Evolutionary conservation across 2,329 filamentous ascomycete genomes (phyloP).

Genomic region (Berkeleyomyces basicola): DNA sequence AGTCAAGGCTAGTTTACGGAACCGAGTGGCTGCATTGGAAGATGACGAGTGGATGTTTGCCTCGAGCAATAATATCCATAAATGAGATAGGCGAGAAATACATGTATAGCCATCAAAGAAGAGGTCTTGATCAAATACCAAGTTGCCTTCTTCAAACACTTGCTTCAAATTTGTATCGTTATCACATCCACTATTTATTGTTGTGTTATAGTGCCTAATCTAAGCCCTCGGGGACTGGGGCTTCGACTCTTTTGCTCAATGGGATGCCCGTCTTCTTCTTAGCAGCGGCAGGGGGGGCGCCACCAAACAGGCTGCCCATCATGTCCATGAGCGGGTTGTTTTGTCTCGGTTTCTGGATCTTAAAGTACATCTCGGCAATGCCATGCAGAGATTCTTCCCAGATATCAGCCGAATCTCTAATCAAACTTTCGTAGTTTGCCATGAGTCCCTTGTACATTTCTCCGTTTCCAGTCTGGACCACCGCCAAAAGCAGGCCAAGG

Average conservation of each 20-base stretch:
- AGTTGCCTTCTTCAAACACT: neutral
- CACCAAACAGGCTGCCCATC: slow-evolving; percentile 91
- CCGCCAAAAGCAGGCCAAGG: slow-evolving; percentile 65
- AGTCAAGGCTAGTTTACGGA: slow-evolving; percentile 51
- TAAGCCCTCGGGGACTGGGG: slow-evolving; percentile 40
- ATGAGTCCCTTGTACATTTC: slow-evolving; percentile 71
- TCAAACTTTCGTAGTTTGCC: slow-evolving; percentile 61
- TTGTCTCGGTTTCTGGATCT: slow-evolving; percentile 72
- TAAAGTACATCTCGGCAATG: slow-evolving; percentile 94
- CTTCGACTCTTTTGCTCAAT: slow-evolving; percentile 28
- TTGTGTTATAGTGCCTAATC: slow-evolving; percentile 26
- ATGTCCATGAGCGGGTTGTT: slow-evolving; percentile 92
- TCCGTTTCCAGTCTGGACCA: slow-evolving; percentile 60
- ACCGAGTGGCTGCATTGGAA: slow-evolving; percentile 55
- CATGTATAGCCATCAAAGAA: neutral
- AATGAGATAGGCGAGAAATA: neutral
- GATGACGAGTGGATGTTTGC: slow-evolving; percentile 92
- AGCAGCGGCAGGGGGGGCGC: slow-evolving; percentile 24
- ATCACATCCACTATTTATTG: neutral
- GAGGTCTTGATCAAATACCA: too few species aligned
- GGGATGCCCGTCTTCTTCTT: slow-evolving; percentile 22
- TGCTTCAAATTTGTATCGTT: neutral
- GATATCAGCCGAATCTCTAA: slow-evolving; percentile 51
- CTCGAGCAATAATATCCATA: slow-evolving; percentile 26
- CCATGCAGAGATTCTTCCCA: slow-evolving; percentile 76